Percentiles rank a stretch among this genome's conserved stretches.
These are phyloP conservation scores for Aspergillus spinulosporus DNA, from an alignment of 2,329 filamentous ascomycete species.

Conservation along the genomic window DNA sequence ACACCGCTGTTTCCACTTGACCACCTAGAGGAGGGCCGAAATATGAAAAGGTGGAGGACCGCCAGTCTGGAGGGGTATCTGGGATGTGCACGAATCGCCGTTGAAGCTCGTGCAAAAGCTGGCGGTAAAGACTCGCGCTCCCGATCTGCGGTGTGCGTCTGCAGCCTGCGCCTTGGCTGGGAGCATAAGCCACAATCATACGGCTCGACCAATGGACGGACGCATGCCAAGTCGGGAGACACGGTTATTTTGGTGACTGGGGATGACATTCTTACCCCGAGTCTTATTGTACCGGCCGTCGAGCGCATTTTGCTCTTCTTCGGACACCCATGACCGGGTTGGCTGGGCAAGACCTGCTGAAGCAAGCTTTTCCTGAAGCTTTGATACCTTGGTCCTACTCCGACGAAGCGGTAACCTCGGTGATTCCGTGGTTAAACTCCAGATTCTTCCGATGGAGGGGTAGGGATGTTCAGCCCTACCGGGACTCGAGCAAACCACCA, in stretches of 20 bases:
- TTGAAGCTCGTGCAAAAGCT: not conserved
- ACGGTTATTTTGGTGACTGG: not conserved
- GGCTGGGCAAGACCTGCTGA: not conserved
- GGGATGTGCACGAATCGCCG: constrained; percentile 3
- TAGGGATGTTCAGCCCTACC: constrained; percentile 20
- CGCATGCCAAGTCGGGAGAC: constrained; percentile 3
- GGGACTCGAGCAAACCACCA: constrained; percentile 6
- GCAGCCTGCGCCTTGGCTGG: constrained; percentile 8
- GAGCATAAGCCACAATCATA: constrained; percentile 6
- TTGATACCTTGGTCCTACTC: not conserved
- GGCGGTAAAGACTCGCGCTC: constrained; percentile 8
- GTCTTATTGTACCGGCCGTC: not conserved
- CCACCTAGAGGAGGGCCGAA: not conserved
- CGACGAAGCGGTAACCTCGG: not conserved
- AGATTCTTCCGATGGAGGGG: not conserved
- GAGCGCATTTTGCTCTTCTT: not conserved
- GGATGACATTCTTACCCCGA: not conserved
- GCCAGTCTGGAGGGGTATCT: not conserved
- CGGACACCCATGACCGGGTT: not conserved
- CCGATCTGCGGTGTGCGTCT: constrained; percentile 9
- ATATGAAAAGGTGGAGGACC: not conserved
- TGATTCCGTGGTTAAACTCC: not conserved
- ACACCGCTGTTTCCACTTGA: constrained; percentile 5
- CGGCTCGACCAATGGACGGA: not conserved
- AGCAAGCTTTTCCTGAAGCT: constrained; percentile 1